Base-by-base conservation (phyloP, 2,329 filamentous ascomycete genomes). In the Lithohypha guttulata region DNA sequence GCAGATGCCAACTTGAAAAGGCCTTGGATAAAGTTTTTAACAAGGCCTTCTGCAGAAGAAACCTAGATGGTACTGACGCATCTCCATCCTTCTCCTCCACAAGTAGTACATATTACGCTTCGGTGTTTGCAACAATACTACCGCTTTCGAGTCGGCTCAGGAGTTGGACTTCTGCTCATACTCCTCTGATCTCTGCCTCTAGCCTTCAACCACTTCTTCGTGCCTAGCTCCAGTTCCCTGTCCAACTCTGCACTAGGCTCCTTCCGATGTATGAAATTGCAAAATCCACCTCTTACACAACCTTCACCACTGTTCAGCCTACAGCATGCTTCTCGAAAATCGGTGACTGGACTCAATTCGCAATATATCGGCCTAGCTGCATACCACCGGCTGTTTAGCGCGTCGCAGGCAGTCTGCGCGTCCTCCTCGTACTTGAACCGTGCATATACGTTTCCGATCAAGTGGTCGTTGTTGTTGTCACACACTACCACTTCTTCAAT, bases 361-460 rank as follows among this genome's bases (percentile, higher is more conserved):
- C 89, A 95, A 70, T 98, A 98, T 63, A 98, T 93, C 48, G 91
- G 91, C 38, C 91, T 75, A 14, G 84, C 91, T 45, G 91, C 89
- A 66, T 98, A 98, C 91, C 91, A 98, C 55, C 91, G 80, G 42
- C 75, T 79, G 65, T 96, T 98, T 53, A 96, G 76, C 45, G 81
- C 81, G 65, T 96, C 91, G 72, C 89, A 95, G 45, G 91, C 91
- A 49, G 78, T 76, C 62, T 96, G 87, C 36, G 91, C 87, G 39
- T 80, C 81, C 63, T 98, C 91, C 73, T 98, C 91, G 73, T 96
- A 98, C 68, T 98, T 98, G 81, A 96, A 98, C 53, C 91, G 85
- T 36, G 91, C 91, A 69, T 98, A 98, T 56, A 98, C 91, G 65
- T 98, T 98, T 57, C 91, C 91, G 59, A 98, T 95, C 38, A 98